phyloP scores from a whole-genome alignment of 768 basidiomycete species.

The Boletales sp. region DNA sequence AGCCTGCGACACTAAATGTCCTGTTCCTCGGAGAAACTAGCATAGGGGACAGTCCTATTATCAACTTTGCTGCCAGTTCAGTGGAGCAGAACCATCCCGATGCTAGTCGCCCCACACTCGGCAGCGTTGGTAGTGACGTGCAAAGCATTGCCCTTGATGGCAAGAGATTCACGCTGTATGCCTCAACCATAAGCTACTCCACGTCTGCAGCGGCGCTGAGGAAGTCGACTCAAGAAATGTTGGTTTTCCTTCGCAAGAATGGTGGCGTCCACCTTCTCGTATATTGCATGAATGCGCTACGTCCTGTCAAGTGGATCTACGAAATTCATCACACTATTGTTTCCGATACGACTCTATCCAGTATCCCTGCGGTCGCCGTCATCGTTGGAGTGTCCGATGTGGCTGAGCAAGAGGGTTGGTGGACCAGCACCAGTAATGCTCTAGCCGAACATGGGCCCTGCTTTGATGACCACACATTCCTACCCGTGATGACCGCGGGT shows the following conservation, averaged over 20 bases:
- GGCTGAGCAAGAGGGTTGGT: conserved; percentile 17
- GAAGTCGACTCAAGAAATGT: conserved; percentile 3
- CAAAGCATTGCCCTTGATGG: conserved; percentile 11
- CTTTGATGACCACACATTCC: conserved; percentile 17
- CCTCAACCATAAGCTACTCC: conserved; percentile 2
- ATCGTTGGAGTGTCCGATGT: conserved; percentile 9
- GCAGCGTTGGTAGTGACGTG: conserved; percentile 1
- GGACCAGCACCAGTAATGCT: conserved; percentile 7
- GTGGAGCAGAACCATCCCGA: neutral
- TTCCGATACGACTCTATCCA: neutral
- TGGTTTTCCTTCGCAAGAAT: conserved; percentile 11
- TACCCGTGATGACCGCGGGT: conserved; percentile 3
- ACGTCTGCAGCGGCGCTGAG: neutral
- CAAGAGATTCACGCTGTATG: conserved; percentile 14
- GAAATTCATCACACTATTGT: conserved; percentile 7
- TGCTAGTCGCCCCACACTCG: neutral
- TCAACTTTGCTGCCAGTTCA: conserved; percentile 15
- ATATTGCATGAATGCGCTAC: conserved; percentile 18
- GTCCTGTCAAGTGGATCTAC: conserved; percentile 11
- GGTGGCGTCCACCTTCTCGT: conserved; percentile 17
- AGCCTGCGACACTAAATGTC: conserved; percentile 15
- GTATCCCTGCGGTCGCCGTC: conserved; percentile 17
- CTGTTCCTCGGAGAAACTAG: conserved; percentile 22
- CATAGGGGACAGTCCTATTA: conserved; percentile 14
- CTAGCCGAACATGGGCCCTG: conserved; percentile 6